Base-by-base conservation (phyloP, 371 early-diverging fungal genomes). In the Zychaea mexicana region DNA sequence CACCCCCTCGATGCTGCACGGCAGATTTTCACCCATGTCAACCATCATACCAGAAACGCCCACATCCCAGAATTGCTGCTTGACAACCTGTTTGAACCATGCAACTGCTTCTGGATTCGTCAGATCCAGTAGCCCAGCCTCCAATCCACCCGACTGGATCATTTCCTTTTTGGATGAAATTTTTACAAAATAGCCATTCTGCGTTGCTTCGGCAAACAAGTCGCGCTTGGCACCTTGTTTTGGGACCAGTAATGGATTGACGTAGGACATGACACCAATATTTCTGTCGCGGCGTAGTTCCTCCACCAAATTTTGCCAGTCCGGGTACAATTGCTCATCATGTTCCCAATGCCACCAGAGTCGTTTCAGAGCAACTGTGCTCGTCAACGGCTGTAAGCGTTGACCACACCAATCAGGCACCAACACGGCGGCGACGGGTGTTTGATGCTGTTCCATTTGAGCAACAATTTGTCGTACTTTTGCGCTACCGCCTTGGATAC, bases 261-360 rank as follows among this genome's bases (percentile, higher is more conserved):
- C 71, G 67, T 81, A 79, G n/a, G 71, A 19, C 74, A 62, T 67
- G 3, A 82, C 61, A 17, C 65, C 61, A 2, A 70, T 67, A 21
- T 67, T 45, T 13, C 58, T 31, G 1, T 73, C 60, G 4, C 59
- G 54, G 15, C 59, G 17, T 12, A 83, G 57, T 24, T 61, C 58
- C 13, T 71, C 32, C 5, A 84, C 74, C 33, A 84, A 73, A 0
- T 45, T 39, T 2, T 65, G 53, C 85, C 83, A 85, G 46, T 75
- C 65, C 2, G 85, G 83, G 57, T 85, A 82, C 0, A 73, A 61
- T 7, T 33, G 64, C 27, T 64, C 64, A 52, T 76, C 82, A 32
- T 69, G 62, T 60, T 84, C 83, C 83, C 82, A 82, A 42, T 81
- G 79, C 83, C 81, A 82, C 81, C 82, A 84, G 15, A 75, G 61